A percentile compares a stretch with the other conserved stretches of the same genome.
phyloP scores from a whole-genome alignment of 768 basidiomycete species.

The Boletus reticuloceps region DNA sequence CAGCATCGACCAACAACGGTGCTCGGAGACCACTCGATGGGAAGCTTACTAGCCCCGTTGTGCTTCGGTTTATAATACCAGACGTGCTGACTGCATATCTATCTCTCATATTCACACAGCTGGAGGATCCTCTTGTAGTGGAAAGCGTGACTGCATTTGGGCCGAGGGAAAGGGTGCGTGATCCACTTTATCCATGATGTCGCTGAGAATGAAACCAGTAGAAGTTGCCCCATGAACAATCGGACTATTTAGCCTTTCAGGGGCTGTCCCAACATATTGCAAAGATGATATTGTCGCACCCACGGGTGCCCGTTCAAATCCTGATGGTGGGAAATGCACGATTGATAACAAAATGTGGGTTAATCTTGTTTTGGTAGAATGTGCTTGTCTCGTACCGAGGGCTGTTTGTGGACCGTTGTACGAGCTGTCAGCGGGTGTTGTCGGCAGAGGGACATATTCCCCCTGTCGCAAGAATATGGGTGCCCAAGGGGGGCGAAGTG shows the following conservation, averaged over 20 bases:
- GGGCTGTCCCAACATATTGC: slow-evolving; percentile 66
- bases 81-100: slow-evolving; percentile 70
- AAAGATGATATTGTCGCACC: slow-evolving; percentile 54
- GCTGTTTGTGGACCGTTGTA: slow-evolving; percentile 62
- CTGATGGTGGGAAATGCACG: slow-evolving; percentile 41
- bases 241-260: slow-evolving; percentile 62
- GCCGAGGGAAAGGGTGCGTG: slow-evolving; percentile 61
- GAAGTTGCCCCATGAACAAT: slow-evolving; percentile 70
- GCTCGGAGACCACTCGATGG: background rate
- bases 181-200: background rate
- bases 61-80: slow-evolving; percentile 58
- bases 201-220: slow-evolving; percentile 24
- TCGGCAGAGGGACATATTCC: slow-evolving; percentile 71
- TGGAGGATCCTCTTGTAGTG: slow-evolving; percentile 43
- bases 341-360: background rate
- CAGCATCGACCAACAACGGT: background rate
- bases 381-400: slow-evolving; percentile 56
- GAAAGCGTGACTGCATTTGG: slow-evolving; percentile 72
- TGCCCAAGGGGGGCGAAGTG: slow-evolving; percentile 12
- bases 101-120: slow-evolving; percentile 40
- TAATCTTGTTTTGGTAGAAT: slow-evolving; percentile 32
- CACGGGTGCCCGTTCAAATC: slow-evolving; percentile 49
- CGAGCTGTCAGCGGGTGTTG: slow-evolving; percentile 60
- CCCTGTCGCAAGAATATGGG: slow-evolving; percentile 63
- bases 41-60: slow-evolving; percentile 26